phyloP scores from a whole-genome alignment of 2,329 filamentous ascomycete genomes.

The Neopestalotiopsis sp. region DNA sequence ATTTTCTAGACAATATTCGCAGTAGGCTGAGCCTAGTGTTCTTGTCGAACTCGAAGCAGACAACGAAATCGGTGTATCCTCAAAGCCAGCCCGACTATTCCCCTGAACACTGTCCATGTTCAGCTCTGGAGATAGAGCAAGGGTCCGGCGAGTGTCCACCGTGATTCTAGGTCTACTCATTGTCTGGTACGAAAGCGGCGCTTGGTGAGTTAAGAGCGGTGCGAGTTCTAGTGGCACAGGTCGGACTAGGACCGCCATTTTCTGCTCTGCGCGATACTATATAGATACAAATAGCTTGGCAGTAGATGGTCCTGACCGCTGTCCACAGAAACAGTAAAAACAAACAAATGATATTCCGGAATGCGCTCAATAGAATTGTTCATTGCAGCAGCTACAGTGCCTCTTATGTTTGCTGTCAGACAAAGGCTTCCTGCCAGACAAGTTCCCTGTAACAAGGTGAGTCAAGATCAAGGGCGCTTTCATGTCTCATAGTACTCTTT shows the following conservation, averaged over 20 bases:
- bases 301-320: neutral
- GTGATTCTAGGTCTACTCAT: slow-evolving; percentile 3
- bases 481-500: neutral
- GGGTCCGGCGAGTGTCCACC: neutral
- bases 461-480: neutral
- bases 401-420: neutral
- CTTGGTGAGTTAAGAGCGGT: neutral
- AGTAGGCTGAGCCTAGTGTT: neutral
- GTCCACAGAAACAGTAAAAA: neutral
- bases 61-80: slow-evolving; percentile 1
- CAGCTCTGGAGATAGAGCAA: neutral
- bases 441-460: neutral
- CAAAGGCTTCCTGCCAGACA: neutral
- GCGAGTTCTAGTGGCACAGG: neutral
- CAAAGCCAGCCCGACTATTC: slow-evolving; percentile 8
- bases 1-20: neutral
- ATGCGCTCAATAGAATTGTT: neutral
- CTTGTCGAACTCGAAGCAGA: neutral
- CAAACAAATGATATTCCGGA: neutral
- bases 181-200: neutral
- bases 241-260: neutral
- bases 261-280: neutral
- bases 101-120: slow-evolving; percentile 2
- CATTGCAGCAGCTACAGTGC: neutral
- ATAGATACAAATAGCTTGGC: neutral